A percentile compares a stretch with the other conserved stretches of the same genome.
These are phyloP conservation scores for Spergularia bocconei DNA, from an alignment of 148 eudicot genomes.

Conservation along the genomic window DNA sequence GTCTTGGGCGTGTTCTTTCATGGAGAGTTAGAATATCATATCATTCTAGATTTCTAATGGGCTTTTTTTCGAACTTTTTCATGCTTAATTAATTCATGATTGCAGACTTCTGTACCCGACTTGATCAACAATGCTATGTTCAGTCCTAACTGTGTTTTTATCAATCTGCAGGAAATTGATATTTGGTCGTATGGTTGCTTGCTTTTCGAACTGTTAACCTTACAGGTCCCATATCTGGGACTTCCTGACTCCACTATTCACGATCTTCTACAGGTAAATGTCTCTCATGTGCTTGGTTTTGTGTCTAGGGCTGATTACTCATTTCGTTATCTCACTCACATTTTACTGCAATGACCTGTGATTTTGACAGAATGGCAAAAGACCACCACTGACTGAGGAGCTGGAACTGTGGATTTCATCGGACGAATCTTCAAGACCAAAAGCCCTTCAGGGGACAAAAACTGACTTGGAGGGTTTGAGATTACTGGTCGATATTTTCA, in stretches of 20 bases:
- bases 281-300: neutral
- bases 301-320: neutral
- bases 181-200: conserved; percentile 97
- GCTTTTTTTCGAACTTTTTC: neutral
- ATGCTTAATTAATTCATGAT: neutral
- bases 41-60: neutral
- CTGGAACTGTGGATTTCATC: conserved; percentile 38
- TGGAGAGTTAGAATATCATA: neutral
- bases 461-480: conserved; percentile 43
- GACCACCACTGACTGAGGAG: conserved; percentile 62
- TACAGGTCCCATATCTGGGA: conserved; percentile 73
- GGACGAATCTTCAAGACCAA: conserved; percentile 36
- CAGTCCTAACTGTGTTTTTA: neutral
- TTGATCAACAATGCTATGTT: neutral
- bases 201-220: conserved; percentile 71
- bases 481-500: conserved; percentile 55
- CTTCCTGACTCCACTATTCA: conserved; percentile 62
- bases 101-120: neutral
- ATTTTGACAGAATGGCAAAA: conserved; percentile 59
- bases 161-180: conserved; percentile 73
- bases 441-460: conserved; percentile 35
- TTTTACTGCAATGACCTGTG: neutral
- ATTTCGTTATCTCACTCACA: neutral
- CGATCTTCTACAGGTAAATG: conserved; percentile 52
- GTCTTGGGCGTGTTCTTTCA: neutral